These are phyloP conservation scores for Psidium friedrichsthalianum DNA, from an alignment of 345 rosid species.

Conservation along the genomic window DNA sequence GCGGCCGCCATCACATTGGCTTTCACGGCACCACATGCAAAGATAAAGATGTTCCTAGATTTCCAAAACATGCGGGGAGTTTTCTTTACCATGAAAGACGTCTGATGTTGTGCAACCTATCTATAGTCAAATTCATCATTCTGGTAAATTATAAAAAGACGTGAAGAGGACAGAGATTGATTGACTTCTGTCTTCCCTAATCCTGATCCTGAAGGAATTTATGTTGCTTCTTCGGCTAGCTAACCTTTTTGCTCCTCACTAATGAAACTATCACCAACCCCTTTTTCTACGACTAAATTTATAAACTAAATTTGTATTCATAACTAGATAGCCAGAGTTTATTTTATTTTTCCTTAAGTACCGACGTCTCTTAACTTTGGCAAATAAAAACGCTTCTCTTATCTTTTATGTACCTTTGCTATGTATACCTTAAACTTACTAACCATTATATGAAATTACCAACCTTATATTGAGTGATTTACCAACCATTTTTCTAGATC, in stretches of 20 bases:
- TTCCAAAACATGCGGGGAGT: background rate
- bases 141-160: background rate
- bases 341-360: background rate
- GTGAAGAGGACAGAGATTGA: background rate
- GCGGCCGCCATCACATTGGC: background rate
- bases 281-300: background rate
- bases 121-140: background rate
- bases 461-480: background rate
- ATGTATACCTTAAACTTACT: background rate
- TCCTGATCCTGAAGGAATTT: background rate
- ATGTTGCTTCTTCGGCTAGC: background rate
- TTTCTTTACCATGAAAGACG: background rate
- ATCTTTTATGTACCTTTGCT: background rate
- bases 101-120: background rate
- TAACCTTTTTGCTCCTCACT: background rate
- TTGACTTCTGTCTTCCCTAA: background rate
- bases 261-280: background rate
- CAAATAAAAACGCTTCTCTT: background rate
- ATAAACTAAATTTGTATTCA: background rate
- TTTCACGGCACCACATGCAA: background rate
- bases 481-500: background rate
- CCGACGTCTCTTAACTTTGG: background rate
- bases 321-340: background rate
- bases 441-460: background rate
- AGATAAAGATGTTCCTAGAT: background rate